Base-by-base conservation (phyloP, 768 basidiomycete species). In the Megacollybia marginata region DNA sequence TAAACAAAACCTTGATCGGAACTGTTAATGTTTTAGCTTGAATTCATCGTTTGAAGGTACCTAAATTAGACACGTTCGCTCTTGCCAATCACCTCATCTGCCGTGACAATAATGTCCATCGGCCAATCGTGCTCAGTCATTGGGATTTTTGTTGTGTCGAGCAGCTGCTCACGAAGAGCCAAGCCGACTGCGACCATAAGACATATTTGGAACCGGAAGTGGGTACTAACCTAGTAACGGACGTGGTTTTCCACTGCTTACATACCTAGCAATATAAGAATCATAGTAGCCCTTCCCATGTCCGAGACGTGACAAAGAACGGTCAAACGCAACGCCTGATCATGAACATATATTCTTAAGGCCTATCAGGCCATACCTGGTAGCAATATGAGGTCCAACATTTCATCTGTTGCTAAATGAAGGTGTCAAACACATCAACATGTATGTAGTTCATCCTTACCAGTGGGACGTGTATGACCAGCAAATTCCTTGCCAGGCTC, bases 211-310 rank as follows among this genome's bases (percentile, higher is more conserved):
- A 44, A 50, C 49, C 50, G 49, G 45, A 50, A 18, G 44, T 19
- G 49, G 36, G 53, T 47, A 51, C 69, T 51, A 54, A 88, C 88
- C 79, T 48, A 89, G 71, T 31, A 82, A 55, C 1, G 88, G 83
- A 49, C 66, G 70, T 19, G 66, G 65, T 51, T 68, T 66, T 20
- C 69, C 68, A 48, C 65, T 67, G 12, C 67, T 58, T 31, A 69
- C 61, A 52, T 88, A 88, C 1, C 71, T 62, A 2, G 79, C 65
- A 33, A 91, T 69, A 65, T 87, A 91, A 12, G 74, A 71, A 65
- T 91, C 88, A 56, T 91, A 91, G 65, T 85, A 89, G 6, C 88
- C 88, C 62, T 86, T 91, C 19, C 88, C 88, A 55, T 89, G 86
- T 9, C 88, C 88, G 28, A 91, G 73, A 31, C 88, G 80, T 44